These are phyloP conservation scores for Xerocomus cyaneibrunnescens DNA, from an alignment of 1,284 basidiomycete genomes.

Conservation along the genomic window DNA sequence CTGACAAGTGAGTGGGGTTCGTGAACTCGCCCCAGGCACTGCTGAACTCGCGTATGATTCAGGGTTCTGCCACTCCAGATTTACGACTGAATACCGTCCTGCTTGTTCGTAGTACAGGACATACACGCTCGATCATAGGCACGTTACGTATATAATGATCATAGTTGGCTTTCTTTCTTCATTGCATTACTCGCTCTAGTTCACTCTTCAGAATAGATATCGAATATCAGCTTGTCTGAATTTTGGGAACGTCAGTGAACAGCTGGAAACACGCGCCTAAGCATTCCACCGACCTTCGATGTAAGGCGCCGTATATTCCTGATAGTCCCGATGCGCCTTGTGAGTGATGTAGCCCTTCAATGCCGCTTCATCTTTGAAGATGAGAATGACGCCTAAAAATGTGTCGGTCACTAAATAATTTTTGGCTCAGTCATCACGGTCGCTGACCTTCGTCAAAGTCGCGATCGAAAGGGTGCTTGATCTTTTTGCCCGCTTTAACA, in stretches of 20 bases:
- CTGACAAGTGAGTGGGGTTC: slow-evolving; percentile 60
- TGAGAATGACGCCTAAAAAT: slow-evolving; percentile 18
- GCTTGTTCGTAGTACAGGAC: not conserved
- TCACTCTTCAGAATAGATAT: slow-evolving; percentile 20
- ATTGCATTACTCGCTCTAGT: not conserved
- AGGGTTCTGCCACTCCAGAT: slow-evolving; percentile 56
- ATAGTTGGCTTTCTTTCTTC: not conserved
- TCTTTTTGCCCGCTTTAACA: slow-evolving; percentile 14
- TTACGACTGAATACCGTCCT: slow-evolving; percentile 40
- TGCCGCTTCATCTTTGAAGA: slow-evolving; percentile 21
- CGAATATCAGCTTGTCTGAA: slow-evolving; percentile 28
- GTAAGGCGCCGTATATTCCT: slow-evolving; percentile 7
- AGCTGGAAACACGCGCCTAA: not conserved
- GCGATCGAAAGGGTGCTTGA: slow-evolving; percentile 23
- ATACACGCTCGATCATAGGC: too few relatives aligned
- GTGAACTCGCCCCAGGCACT: not conserved
- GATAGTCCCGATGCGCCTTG: slow-evolving; percentile 18
- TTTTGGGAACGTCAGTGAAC: not conserved
- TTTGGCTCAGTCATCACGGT: not conserved
- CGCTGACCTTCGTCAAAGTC: slow-evolving; percentile 28
- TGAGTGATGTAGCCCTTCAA: slow-evolving; percentile 20
- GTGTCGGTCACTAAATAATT: too few relatives aligned
- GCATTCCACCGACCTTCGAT: slow-evolving; percentile 20
- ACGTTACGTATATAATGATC: slow-evolving; percentile 2
- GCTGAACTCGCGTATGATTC: slow-evolving; percentile 4